Conservation (phyloP, 2,329 filamentous ascomycete species). For the Pseudogymnoascus sp. region DNA sequence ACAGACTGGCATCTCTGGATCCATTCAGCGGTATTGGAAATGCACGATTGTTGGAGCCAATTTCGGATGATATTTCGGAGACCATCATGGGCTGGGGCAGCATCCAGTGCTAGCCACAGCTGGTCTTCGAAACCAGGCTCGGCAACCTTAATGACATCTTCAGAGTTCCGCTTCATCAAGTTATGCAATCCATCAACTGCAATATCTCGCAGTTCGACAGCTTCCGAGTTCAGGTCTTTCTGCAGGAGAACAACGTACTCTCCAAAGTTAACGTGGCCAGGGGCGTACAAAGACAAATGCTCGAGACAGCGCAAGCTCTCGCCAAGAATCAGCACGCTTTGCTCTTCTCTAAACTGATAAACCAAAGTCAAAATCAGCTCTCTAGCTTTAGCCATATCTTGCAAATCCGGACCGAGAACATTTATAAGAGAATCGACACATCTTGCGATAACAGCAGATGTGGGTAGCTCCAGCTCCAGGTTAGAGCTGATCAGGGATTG, state of each 20-base stretch:
- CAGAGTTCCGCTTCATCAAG: constrained; percentile 86
- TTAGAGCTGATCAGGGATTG: constrained; percentile 78
- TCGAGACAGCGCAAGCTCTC: constrained; percentile 80
- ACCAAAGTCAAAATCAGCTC: constrained; percentile 87
- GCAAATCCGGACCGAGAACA: constrained; percentile 88
- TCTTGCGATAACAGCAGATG: constrained; percentile 73
- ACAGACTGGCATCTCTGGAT: constrained; percentile 82
- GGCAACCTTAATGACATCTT: constrained; percentile 71
- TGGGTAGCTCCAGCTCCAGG: constrained; percentile 77
- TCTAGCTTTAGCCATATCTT: constrained; percentile 84
- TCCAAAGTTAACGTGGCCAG: constrained; percentile 74
- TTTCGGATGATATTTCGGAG: constrained; percentile 84
- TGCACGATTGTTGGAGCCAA: constrained; percentile 86
- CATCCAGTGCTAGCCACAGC: constrained; percentile 83
- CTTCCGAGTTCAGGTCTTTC: constrained; percentile 63
- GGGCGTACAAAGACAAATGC: constrained; percentile 86
- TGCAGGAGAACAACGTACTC: constrained; percentile 81
- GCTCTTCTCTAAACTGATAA: constrained; percentile 71
- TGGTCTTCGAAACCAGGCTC: constrained; percentile 78
- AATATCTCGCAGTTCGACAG: constrained; percentile 64
- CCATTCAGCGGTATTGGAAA: constrained; percentile 76
- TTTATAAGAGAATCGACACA: constrained; percentile 96
- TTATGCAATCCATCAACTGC: constrained; percentile 87
- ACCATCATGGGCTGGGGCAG: constrained; percentile 65
- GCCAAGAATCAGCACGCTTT: constrained; percentile 61